phyloP scores from a whole-genome alignment of 73 alveolate species.

The Blepharisma stoltei region DNA sequence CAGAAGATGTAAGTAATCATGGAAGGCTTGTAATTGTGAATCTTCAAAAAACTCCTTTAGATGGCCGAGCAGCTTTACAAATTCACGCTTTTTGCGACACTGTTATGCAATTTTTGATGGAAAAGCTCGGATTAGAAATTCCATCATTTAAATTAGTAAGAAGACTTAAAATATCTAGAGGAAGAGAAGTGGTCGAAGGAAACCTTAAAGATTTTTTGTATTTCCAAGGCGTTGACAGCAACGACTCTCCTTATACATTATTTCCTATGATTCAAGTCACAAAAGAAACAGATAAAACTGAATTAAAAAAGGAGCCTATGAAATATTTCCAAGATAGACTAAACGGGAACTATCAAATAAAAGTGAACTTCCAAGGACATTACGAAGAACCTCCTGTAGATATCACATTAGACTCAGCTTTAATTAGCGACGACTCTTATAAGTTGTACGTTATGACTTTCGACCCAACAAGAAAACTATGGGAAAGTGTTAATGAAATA shows the following conservation, averaged over 20 bases:
- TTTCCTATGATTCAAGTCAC: slow-evolving; percentile 36
- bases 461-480: slow-evolving; percentile 38
- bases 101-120: slow-evolving; percentile 67
- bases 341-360: slow-evolving; percentile 19
- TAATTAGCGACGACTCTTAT: not conserved
- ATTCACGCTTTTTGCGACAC: slow-evolving; percentile 73
- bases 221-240: slow-evolving; percentile 39
- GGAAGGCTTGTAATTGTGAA: slow-evolving; percentile 66
- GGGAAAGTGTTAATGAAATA: slow-evolving; percentile 40
- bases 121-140: slow-evolving; percentile 55
- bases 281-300: slow-evolving; percentile 20
- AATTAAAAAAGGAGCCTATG: slow-evolving; percentile 28
- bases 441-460: slow-evolving; percentile 35
- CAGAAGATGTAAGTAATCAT: slow-evolving; percentile 49
- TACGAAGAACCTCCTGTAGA: slow-evolving; percentile 57
- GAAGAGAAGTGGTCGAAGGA: slow-evolving; percentile 18
- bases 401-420: slow-evolving; percentile 14
- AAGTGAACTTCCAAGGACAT: slow-evolving; percentile 61
- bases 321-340: not conserved
- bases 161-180: slow-evolving; percentile 37
- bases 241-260: slow-evolving; percentile 6
- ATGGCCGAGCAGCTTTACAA: slow-evolving; percentile 49
- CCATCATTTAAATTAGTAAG: slow-evolving; percentile 61
- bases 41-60: slow-evolving; percentile 71
- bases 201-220: slow-evolving; percentile 43